These are phyloP conservation scores for Trametes villosa DNA, from an alignment of 768 basidiomycete species.

Conservation along the genomic window DNA sequence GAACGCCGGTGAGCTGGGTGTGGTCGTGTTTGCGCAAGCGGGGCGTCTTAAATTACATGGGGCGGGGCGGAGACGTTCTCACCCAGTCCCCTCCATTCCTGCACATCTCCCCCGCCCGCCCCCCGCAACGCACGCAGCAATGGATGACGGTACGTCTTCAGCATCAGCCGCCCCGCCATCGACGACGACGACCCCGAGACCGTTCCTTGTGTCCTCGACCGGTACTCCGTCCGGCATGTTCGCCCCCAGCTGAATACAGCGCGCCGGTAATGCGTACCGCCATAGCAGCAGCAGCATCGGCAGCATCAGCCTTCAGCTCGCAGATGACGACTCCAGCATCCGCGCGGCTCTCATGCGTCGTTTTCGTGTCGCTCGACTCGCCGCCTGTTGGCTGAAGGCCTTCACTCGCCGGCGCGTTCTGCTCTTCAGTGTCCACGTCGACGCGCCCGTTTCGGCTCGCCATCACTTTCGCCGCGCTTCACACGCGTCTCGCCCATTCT, in stretches of 20 bases:
- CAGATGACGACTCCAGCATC: slow-evolving; percentile 27
- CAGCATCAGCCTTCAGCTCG: slow-evolving; percentile 30
- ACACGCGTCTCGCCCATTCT: slow-evolving; percentile 16
- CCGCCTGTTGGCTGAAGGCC: slow-evolving; percentile 38
- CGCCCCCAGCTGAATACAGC: slow-evolving; percentile 6
- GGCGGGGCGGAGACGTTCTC: slow-evolving; percentile 21
- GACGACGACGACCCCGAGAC: slow-evolving; percentile 45
- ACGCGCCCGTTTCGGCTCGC: slow-evolving; percentile 17
- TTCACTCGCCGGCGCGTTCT: slow-evolving; percentile 14
- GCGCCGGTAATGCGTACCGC: slow-evolving; percentile 14
- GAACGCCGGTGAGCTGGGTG: slow-evolving; percentile 21
- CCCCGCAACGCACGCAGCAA: slow-evolving; percentile 41
- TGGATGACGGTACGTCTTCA: slow-evolving; percentile 83
- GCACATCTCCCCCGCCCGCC: slow-evolving; percentile 23
- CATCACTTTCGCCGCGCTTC: slow-evolving; percentile 10
- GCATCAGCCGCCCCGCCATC: slow-evolving; percentile 75
- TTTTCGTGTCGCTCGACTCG: slow-evolving; percentile 17
- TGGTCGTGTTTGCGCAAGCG: slow-evolving; percentile 31
- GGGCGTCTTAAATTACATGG: slow-evolving; percentile 16
- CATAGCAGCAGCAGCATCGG: too few relatives aligned
- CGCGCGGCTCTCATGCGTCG: slow-evolving; percentile 2
- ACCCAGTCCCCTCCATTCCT: slow-evolving; percentile 29
- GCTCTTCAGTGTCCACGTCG: slow-evolving; percentile 16
- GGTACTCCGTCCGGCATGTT: slow-evolving; percentile 13
- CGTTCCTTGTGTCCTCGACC: slow-evolving; percentile 17